Evolutionary conservation across 2,329 filamentous ascomycete species (phyloP).

Genomic region (Myriangium duriaei): DNA sequence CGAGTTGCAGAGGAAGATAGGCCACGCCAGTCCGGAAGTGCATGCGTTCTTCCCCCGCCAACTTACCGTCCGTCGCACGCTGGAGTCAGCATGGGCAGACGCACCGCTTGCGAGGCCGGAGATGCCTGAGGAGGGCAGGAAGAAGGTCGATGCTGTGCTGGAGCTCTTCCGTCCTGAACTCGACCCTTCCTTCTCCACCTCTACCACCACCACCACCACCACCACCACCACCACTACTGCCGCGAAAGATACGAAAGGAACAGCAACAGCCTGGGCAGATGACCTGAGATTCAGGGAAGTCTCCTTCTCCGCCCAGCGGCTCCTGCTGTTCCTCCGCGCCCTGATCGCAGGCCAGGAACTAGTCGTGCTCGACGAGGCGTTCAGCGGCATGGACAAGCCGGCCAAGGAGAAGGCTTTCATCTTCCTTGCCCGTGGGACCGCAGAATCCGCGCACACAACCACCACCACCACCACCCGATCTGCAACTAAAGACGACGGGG

Average conservation of each 20-base stretch:
- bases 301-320: slow-evolving; percentile 69
- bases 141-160: slow-evolving; percentile 56
- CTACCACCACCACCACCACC: neutral
- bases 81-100: slow-evolving; percentile 84
- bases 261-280: slow-evolving; percentile 52
- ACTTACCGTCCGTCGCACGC: slow-evolving; percentile 57
- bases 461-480: too few relatives aligned
- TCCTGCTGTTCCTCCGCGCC: slow-evolving; percentile 62
- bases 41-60: slow-evolving; percentile 81
- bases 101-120: slow-evolving; percentile 64
- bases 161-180: slow-evolving; percentile 69
- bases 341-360: slow-evolving; percentile 34
- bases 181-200: slow-evolving; percentile 35
- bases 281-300: slow-evolving; percentile 58
- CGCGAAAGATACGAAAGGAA: slow-evolving; percentile 7
- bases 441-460: too few relatives aligned
- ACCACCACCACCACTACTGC: slow-evolving; percentile 16
- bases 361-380: slow-evolving; percentile 39
- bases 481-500: too few relatives aligned
- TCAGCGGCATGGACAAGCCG: slow-evolving; percentile 37
- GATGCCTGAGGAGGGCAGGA: slow-evolving; percentile 44
- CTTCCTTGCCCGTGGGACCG: slow-evolving; percentile 49
- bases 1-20: slow-evolving; percentile 79
- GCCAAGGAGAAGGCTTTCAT: slow-evolving; percentile 77
- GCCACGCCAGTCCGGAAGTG: slow-evolving; percentile 87